Base-by-base conservation (phyloP, 257 asterid genomes). In the Solanum medicagineum region DNA sequence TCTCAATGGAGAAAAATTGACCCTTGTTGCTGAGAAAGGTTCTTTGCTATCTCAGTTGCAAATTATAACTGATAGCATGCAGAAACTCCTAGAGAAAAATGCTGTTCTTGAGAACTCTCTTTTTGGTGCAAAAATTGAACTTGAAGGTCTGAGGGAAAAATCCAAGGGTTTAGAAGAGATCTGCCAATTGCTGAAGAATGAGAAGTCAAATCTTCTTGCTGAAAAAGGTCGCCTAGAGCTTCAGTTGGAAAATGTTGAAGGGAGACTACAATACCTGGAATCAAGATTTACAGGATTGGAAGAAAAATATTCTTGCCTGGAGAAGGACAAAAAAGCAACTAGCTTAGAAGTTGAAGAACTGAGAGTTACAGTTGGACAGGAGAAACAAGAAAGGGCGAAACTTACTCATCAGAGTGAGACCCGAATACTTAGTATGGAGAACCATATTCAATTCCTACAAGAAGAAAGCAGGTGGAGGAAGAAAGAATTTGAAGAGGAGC, bases 111-210 rank as follows among this genome's bases (percentile, higher is more conserved):
- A 95, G 90, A 89, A 89, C 85, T 92, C 99, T 3, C 91, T 97
- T 49, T 92, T 90, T 49, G 89, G 87, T 20, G 94, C 97, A 49
- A 93, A 92, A 87, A 85, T 91, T 54, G 99, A 97, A 87, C 96
- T 97, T 24, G 95, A 94, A 90, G 98, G 97, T 79, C 85, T 97
- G 94, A 93, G 96, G 89, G 98, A 95, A 89, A 95, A 93, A 85
- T 95, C 99, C 12, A 94, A 91, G 89, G 98, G 97, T 68, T 87
- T 97, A 54, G 95, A 92, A 88, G 97, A 90, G 82, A 92, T 97
- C 65, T 93, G 99, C 36, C 91, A 86, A 81, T 81, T 97, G 89
- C 97, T 97, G 26, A 94, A 91, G 92, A 91, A 90, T 47, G 98
- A 94, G 89, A 91, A 92, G 83, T 91, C 92, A 40, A 83, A 87